Evolutionary conservation across 2,329 filamentous ascomycete genomes (phyloP), one percentile per base, ranked within the genome.

Genomic region (Shiraia sp.): DNA sequence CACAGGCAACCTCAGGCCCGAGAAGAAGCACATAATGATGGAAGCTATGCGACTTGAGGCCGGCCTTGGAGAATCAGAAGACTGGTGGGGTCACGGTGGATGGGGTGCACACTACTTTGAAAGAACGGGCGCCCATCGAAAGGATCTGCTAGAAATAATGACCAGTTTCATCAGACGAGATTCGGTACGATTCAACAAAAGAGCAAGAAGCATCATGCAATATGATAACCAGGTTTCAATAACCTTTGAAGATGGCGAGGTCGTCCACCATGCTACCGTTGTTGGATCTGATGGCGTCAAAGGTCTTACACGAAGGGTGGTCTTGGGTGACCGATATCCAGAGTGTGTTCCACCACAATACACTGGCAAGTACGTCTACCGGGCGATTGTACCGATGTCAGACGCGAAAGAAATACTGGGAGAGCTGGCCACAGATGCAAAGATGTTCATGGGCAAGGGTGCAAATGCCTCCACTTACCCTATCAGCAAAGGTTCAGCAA

Each of bases 231-330:
- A 53, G 19, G 70, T 74, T 35, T 29, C 68, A 1, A 60, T 72
- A 6, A 59, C 49, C 1, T 66, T 76, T 10, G 59, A 69, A 27
- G 58, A 61, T 70, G 51, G 62, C 53, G 37, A 56, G 61, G 68
- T 57, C 59, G 43, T 58, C 51, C 27, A 70, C 65, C 57, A 55
- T 70, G 49, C 53, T n/a, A 62, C 69, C 36, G 68, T 76, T 1
- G 66, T 78, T 36, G 74, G 75, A 3, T 73, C 71, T 39, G 76
- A 79, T 49, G 76, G 76, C 2, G 73, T 78, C 49, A 75, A 75
- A 24, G 53, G 57, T 10, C 44, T 48, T 9, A 49, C 53, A 3
- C 38, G 60, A 30, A 35, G 55, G 2, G 43, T 61, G 7, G 53
- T 64, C 1, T 46, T 60, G 3, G 34, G 40, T 1, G 41, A 51